Base-by-base conservation (phyloP, 2,329 filamentous ascomycete species). In the Grosmannia huntii region DNA sequence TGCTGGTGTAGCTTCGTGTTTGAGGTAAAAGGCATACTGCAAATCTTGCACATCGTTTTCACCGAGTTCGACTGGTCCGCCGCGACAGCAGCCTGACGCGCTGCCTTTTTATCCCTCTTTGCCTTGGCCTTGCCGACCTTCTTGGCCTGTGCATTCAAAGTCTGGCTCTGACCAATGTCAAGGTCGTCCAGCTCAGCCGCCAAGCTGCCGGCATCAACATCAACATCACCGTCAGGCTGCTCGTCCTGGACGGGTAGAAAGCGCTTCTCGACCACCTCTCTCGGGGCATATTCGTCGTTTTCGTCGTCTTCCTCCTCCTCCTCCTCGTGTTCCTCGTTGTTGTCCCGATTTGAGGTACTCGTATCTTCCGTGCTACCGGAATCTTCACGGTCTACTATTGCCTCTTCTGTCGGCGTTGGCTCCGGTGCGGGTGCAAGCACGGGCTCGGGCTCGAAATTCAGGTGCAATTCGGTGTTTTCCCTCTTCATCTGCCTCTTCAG, bases 101-200 rank as follows among this genome's bases (percentile, higher is more conserved):
- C 61, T 1, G 62, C 63, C 54, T 58, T 62, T 52, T 64, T 64
- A 27, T 63, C 57, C 25, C 61, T 57, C 57, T 63, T 62, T 12
- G 59, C 60, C 56, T 64, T 65, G 49, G 64, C 64, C 60, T 63
- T 65, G 53, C 64, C 64, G 7, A 62, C 31, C 53, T 66, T 66
- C 19, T 60, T 58, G 25, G 77, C 74, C 3, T 89, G 88, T 62
- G 85, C 79, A 88, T 96, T 95, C 60, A 71, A 73, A 21, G 84
- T 85, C 16, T 55, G 23, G 2, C 51, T 23, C 12, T 87, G 80
- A 19, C 95, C 75, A 1, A 83, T 75, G 1, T 84, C 81, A 2
- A 83, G 80, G 68, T 95, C 90, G 68, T 94, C 86, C 66, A 96
- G 88, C 59, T 95, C 79, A 62, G 95, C 87, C n/a, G 90, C 89